Base-by-base conservation (phyloP, 768 basidiomycete genomes). In the Tubosaeta brunneosetosa region DNA sequence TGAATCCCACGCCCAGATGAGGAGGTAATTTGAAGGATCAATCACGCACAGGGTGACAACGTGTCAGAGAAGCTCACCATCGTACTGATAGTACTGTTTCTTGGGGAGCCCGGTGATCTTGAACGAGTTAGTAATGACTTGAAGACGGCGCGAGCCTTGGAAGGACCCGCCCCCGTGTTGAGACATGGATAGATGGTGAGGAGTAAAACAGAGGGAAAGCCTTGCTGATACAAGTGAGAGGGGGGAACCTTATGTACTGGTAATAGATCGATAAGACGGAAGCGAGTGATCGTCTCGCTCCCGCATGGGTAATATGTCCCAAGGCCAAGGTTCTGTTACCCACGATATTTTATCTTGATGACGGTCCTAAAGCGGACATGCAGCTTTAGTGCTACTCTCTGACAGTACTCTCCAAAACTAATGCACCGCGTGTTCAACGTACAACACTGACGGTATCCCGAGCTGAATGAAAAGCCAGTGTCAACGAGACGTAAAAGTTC, bases 61-160 rank as follows among this genome's bases (percentile, higher is more conserved):
- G 51, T 50, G 42, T 27, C n/a, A 14, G 25, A 6, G 42, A 33
- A 56, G 29, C 55, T 61, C 49, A 72, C 69, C 69, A 26, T 70
- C 69, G 34, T 70, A 72, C 12, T 72, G 71, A 40, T 58, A 57
- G 2, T 71, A 70, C 0, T 17, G 0, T 6, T 55, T 65, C 22
- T 26, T 51, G 0, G 72, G 72, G 12, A 71, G 56, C 0, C 57
- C 52, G 0, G 56, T 60, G 17, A 73, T 60, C 45, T 63, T 64
- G 51, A 66, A 74, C 0, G 67, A 70, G 29, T 73, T 73, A 0
- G 73, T 73, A 0, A 47, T 13, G 3, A 73, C 73, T n/a, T 57
- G 55, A 26, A 68, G 56, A 6, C 53, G 57, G 1, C 56, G 49
- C 4, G 48, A 5, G 34, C 53, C 55, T 16, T 60, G 57, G n/a